A percentile compares a stretch with the other conserved stretches of the same genome.
Conservation (phyloP, 2,329 filamentous ascomycete genomes). For the Pyrenochaeta sp. region DNA sequence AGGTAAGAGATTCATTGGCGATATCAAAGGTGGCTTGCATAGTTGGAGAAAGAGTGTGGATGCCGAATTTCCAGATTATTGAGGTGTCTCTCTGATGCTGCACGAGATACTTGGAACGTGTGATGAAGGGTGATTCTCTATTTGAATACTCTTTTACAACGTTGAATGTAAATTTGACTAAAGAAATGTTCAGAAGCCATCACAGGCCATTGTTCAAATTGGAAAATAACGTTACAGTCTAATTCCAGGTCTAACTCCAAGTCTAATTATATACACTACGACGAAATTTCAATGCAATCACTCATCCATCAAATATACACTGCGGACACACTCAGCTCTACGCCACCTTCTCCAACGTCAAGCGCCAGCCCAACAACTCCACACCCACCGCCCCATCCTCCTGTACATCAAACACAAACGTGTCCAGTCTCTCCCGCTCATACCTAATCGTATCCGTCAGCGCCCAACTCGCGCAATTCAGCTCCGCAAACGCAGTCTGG, state of each 20-base stretch:
- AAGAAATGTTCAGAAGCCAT: too few species aligned
- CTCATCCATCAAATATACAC: too few species aligned
- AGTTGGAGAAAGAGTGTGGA: constrained; percentile 78
- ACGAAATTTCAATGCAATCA: too few species aligned
- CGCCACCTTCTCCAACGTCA: constrained; percentile 10
- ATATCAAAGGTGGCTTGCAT: constrained; percentile 74
- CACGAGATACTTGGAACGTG: constrained; percentile 41
- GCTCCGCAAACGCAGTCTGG: constrained; percentile 21
- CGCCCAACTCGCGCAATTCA: constrained; percentile 31
- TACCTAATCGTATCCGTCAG: constrained; percentile 26
- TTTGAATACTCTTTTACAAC: constrained; percentile 56
- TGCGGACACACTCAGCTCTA: neutral
- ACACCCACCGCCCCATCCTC: constrained; percentile 7
- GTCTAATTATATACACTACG: too few species aligned
- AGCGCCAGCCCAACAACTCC: constrained; percentile 25
- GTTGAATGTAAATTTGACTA: too few species aligned
- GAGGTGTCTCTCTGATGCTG: neutral
- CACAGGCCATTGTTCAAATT: too few species aligned
- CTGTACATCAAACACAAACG: constrained; percentile 20
- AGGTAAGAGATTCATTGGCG: constrained; percentile 68
- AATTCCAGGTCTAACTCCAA: too few species aligned
- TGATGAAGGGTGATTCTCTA: neutral
- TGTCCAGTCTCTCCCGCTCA: constrained; percentile 27
- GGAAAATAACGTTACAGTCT: too few species aligned
- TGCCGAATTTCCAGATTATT: constrained; percentile 64